These are phyloP conservation scores for Mucuna pruriens DNA, from an alignment of 306 rosid species.

Conservation along the genomic window DNA sequence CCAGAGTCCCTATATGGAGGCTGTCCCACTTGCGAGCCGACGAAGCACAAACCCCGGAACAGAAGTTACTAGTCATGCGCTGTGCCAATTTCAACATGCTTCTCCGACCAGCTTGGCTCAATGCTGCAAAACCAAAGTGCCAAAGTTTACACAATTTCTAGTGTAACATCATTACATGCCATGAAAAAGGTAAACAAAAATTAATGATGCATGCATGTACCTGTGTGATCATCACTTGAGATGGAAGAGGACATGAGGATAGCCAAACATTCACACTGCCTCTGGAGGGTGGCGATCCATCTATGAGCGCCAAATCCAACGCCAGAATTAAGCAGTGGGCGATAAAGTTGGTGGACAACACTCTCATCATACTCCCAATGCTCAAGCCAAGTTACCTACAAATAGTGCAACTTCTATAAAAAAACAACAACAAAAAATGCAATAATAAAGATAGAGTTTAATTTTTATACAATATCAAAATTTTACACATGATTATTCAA, in stretches of 20 bases:
- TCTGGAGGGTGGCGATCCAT: constrained; percentile 91
- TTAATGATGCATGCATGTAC: not conserved
- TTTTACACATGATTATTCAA: no score
- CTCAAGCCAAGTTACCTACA: constrained; percentile 94
- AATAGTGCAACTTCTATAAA: not conserved
- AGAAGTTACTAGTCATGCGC: constrained; percentile 85
- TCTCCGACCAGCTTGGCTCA: constrained; percentile 62
- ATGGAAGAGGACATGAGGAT: constrained; percentile 66
- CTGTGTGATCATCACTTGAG: constrained; percentile 59
- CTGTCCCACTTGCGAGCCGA: constrained; percentile 75
- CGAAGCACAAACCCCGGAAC: constrained; percentile 77
- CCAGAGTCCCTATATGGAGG: constrained; percentile 57
- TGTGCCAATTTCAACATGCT: constrained; percentile 90
- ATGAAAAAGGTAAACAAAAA: not conserved
- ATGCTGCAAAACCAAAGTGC: constrained; percentile 47
- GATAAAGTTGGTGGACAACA: constrained; percentile 69
- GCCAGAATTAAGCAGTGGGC: constrained; percentile 61
- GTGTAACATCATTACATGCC: not conserved
- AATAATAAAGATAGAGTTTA: not conserved
- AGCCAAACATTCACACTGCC: constrained; percentile 84
- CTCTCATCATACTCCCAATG: constrained; percentile 84
- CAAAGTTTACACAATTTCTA: not conserved
- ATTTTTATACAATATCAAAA: no score
- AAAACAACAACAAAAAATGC: not conserved
- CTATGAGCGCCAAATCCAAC: constrained; percentile 87